Base-by-base conservation (phyloP, 805 yeast genomes). In the Metschnikowia hibisci region DNA sequence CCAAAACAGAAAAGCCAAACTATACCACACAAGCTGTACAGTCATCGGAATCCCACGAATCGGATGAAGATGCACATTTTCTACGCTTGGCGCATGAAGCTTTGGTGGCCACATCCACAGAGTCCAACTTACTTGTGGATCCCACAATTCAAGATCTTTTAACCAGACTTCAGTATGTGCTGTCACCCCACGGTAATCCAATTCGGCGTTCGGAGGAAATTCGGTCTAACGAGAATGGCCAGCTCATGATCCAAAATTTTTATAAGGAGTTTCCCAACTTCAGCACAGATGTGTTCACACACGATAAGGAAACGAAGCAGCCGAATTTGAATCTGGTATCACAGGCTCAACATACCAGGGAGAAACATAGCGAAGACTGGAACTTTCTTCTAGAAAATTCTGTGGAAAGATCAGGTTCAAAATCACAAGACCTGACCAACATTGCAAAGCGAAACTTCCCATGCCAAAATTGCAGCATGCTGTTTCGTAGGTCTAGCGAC, bases 401-500 rank as follows among this genome's bases (percentile, higher is more conserved):
- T 5, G 26, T 29, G 13, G 32, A 33, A 5, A 10, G 47, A 41
- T 3, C 12, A 32, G 11, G 29, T 36, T 16, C 40, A 35, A 13
- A 10, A 20, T 20, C 23, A 12, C 31, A 23, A n/a, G 39, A 30
- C 15, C 6, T 9, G n/a, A 29, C 27, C 10, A 14, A 14, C 10
- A 15, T 10, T 13, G 13, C 23, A 6, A 41, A 39, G 20, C 54
- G 78, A 48, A 75, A 76, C 34, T 81, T 71, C 53, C 68, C 76
- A 5, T 85, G 95, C 59, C 54, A 60, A 4, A 74, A 76, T 49
- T 85, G 95, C 60, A 60, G 73, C 2, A 66, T 82, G 64, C 73
- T 80, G 28, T 85, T 85, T 60, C 71, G 84, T 41, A 67, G 93
- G 30, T 76, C 84, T 1, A 74, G 82, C 2, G 91, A 84, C 61